Percentiles rank a stretch among this genome's conserved stretches.
These are phyloP conservation scores for Hypoxylon sp. DNA, from an alignment of 2,329 filamentous ascomycete species.

Conservation along the genomic window DNA sequence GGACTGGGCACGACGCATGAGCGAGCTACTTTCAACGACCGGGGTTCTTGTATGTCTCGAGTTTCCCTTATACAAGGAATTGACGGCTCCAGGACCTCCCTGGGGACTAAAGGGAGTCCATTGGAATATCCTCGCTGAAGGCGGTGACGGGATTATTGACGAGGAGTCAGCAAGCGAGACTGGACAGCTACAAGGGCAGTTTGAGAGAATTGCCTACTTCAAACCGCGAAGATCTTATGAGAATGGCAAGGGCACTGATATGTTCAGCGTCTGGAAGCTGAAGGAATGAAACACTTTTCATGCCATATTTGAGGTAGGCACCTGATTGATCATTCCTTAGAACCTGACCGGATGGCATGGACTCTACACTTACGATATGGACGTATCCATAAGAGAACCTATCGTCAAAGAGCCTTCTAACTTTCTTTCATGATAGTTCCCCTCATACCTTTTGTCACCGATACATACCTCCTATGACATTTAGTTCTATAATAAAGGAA, in stretches of 20 bases:
- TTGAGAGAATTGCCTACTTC: slow-evolving; percentile 27
- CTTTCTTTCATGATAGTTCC: not conserved
- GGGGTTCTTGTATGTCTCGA: slow-evolving; percentile 34
- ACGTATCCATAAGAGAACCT: not conserved
- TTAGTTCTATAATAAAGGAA: not conserved
- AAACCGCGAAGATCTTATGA: slow-evolving; percentile 26
- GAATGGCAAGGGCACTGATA: slow-evolving; percentile 26
- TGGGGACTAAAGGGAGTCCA: slow-evolving; percentile 33
- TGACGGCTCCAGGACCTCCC: slow-evolving; percentile 21
- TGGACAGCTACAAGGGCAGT: slow-evolving; percentile 9
- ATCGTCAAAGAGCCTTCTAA: not conserved
- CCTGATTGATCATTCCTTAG: not conserved
- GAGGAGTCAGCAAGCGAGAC: slow-evolving; percentile 7
- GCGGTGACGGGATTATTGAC: slow-evolving; percentile 22
- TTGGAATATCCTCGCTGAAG: slow-evolving; percentile 29
- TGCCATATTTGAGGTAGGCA: not conserved
- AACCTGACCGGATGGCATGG: not conserved
- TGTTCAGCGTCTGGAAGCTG: slow-evolving; percentile 31
- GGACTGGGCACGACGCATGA: slow-evolving; percentile 29
- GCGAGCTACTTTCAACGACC: slow-evolving; percentile 25
- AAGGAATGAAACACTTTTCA: not conserved
- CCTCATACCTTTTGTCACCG: not conserved
- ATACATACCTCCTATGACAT: not conserved
- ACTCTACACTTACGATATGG: not conserved
- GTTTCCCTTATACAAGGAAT: slow-evolving; percentile 33